A percentile compares a stretch with the other conserved stretches of the same genome.
Evolutionary conservation across 2,329 filamentous ascomycete genomes (phyloP).

Genomic region (Claviceps monticola): DNA sequence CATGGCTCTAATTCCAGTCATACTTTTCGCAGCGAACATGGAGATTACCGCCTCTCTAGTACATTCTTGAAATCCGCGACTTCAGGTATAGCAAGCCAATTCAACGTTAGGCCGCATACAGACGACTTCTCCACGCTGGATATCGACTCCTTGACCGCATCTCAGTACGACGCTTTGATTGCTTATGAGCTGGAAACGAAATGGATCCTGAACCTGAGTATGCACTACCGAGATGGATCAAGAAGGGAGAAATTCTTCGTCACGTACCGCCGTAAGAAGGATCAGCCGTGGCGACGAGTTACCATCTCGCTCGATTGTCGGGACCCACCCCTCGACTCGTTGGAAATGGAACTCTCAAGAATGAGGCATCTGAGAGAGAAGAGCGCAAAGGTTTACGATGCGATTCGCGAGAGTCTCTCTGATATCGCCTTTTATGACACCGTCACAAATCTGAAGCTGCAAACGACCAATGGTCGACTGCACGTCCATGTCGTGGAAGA

Average conservation of each 20-base stretch:
- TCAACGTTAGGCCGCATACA: constrained; percentile 10
- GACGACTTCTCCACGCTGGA: constrained; percentile 25
- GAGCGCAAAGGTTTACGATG: constrained; percentile 83
- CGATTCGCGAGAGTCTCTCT: constrained; percentile 79
- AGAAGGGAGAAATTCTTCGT: constrained; percentile 96
- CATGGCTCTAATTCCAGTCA: neutral
- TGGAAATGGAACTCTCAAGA: constrained; percentile 69
- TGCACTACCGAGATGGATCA: constrained; percentile 92
- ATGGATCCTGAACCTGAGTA: constrained; percentile 96
- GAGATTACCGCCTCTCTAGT: neutral
- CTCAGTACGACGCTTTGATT: constrained; percentile 49
- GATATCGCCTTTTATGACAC: constrained; percentile 95
- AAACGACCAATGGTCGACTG: constrained; percentile 74
- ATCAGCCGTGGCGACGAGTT: constrained; percentile 70
- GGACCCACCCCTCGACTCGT: constrained; percentile 60
- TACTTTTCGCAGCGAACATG: neutral
- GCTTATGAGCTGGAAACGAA: constrained; percentile 70
- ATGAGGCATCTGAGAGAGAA: constrained; percentile 83
- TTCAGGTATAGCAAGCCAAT: neutral
- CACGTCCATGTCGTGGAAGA: constrained; percentile 98
- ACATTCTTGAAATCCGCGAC: neutral
- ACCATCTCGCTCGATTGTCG: constrained; percentile 93
- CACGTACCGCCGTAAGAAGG: constrained; percentile 74
- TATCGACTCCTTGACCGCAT: constrained; percentile 33
- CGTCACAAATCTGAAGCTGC: constrained; percentile 87